Evolutionary conservation across 345 rosid genomes (phyloP).

Genomic region (Clarkia xantiana): DNA sequence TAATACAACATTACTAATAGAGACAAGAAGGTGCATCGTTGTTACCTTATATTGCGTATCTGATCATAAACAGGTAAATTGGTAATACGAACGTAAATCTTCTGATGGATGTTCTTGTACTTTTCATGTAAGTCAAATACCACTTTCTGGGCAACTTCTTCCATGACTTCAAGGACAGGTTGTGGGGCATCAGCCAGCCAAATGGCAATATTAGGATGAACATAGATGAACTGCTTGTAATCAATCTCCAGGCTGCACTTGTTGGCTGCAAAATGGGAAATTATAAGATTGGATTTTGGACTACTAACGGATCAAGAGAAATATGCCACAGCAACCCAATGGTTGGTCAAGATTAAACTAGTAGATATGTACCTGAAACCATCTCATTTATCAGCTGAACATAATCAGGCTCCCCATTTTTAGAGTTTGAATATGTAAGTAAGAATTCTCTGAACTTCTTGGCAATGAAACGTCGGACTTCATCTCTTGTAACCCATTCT

Average conservation of each 20-base stretch:
- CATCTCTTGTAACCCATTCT: constrained; percentile 97
- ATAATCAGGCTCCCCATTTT: constrained; percentile 58
- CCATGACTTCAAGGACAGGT: constrained; percentile 95
- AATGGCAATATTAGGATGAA: constrained; percentile 90
- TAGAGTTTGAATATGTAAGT: constrained; percentile 61
- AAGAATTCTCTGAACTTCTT: constrained; percentile 82
- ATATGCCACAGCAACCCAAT: too few species aligned
- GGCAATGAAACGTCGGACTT: constrained; percentile 83
- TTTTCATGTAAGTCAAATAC: constrained; percentile 82
- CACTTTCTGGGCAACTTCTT: constrained; percentile 64
- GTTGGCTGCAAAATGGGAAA: constrained; percentile 49
- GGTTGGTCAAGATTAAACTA: too few species aligned
- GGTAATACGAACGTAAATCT: constrained; percentile 73
- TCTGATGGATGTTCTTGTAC: constrained; percentile 72
- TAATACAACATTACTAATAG: background rate
- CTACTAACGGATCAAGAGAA: background rate
- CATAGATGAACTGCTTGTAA: constrained; percentile 73
- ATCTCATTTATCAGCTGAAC: constrained; percentile 76
- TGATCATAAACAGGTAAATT: constrained; percentile 91
- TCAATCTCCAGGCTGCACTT: constrained; percentile 88
- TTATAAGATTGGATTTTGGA: background rate
- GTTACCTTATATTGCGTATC: constrained; percentile 81
- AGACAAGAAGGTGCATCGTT: constrained; percentile 1
- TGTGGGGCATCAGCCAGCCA: constrained; percentile 99
- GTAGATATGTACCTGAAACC: constrained; percentile 51